phyloP scores from a whole-genome alignment of 2,329 filamentous ascomycete species.

The Trichophyton benhamiae region DNA sequence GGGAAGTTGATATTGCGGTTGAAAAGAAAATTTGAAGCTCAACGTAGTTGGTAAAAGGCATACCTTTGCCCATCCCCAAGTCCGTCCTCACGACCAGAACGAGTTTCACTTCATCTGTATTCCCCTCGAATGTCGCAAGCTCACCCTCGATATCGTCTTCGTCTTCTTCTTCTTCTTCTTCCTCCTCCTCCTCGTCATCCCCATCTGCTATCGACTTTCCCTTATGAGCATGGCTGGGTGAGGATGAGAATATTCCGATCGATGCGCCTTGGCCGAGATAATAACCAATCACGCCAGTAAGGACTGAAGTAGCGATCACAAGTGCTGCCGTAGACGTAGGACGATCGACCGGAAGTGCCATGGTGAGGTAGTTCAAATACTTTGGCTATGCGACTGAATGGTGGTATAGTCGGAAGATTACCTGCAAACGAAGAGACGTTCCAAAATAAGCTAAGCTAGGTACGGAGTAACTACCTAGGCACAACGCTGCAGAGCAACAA shows the following conservation, averaged over 20 bases:
- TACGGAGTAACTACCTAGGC: neutral
- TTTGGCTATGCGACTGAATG: neutral
- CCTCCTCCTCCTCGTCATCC: conserved; percentile 21
- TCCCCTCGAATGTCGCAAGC: conserved; percentile 38
- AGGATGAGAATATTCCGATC: conserved; percentile 61
- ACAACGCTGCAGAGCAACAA: neutral
- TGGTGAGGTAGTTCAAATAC: neutral
- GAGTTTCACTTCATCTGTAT: conserved; percentile 78
- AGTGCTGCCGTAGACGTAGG: conserved; percentile 46
- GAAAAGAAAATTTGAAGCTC: neutral
- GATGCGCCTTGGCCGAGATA: conserved; percentile 52
- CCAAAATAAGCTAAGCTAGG: neutral
- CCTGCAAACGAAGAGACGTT: neutral
- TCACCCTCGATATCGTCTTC: conserved; percentile 48
- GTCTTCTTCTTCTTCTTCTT: conserved; percentile 44
- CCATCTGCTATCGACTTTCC: conserved; percentile 17
- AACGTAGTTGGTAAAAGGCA: conserved; percentile 12
- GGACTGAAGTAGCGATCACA: conserved; percentile 59
- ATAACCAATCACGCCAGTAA: conserved; percentile 66
- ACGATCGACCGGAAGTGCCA: conserved; percentile 21
- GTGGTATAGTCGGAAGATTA: neutral
- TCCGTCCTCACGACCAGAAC: conserved; percentile 87
- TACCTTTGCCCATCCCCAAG: conserved; percentile 94
- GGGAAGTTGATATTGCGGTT: neutral
- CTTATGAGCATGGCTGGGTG: conserved; percentile 8